A percentile compares a stretch with the other conserved stretches of the same genome.
These are phyloP conservation scores for Penicillium freii DNA, from an alignment of 2,329 filamentous ascomycete species.

Conservation along the genomic window DNA sequence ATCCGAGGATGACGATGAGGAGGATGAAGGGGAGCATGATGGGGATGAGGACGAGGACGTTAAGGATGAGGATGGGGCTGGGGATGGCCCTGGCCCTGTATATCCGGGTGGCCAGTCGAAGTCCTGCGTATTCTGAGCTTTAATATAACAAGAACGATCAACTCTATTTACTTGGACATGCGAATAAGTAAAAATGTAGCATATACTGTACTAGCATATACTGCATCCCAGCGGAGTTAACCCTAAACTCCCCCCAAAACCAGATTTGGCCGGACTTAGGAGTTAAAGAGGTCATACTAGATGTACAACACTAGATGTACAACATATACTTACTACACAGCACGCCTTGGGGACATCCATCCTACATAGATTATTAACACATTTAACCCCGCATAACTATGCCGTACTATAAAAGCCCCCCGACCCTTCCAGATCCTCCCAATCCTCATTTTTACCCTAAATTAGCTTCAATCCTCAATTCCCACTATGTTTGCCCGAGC, in stretches of 20 bases:
- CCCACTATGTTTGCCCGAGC: conserved; percentile 11
- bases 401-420: neutral
- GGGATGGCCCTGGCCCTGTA: neutral
- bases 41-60: neutral
- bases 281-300: neutral
- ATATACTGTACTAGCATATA: neutral
- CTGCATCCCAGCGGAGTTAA: neutral
- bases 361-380: neutral
- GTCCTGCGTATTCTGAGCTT: neutral
- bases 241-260: neutral
- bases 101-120: neutral
- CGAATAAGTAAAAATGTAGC: neutral
- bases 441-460: neutral
- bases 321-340: neutral
- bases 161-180: neutral
- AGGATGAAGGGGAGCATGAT: neutral
- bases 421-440: neutral
- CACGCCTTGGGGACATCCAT: too few relatives aligned
- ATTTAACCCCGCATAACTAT: neutral
- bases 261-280: neutral
- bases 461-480: neutral
- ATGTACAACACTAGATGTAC: neutral
- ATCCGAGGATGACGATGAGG: neutral
- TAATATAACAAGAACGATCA: neutral
- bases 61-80: neutral